phyloP scores from a whole-genome alignment of 1,284 basidiomycete species.

The Trametes sp. region DNA sequence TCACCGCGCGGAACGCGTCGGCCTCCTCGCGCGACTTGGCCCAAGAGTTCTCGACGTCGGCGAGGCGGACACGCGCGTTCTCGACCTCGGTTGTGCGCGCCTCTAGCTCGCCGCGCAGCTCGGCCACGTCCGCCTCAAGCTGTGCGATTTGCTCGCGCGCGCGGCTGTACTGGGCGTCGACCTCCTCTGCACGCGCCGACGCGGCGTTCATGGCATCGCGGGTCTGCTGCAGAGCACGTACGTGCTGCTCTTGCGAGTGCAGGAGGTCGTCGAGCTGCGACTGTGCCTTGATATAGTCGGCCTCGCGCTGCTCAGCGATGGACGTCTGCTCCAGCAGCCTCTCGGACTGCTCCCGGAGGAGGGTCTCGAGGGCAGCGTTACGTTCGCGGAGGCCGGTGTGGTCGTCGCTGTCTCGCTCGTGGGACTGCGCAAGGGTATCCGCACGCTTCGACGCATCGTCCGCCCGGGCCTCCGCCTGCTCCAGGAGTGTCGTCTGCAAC shows the following conservation, averaged over 20 bases:
- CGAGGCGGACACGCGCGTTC: conserved; percentile 64
- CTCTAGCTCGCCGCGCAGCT: conserved; percentile 83
- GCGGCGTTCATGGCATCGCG: conserved; percentile 81
- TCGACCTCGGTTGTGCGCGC: conserved; percentile 76
- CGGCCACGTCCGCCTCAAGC: conserved; percentile 79
- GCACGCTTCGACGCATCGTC: conserved; percentile 84
- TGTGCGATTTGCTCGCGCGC: conserved; percentile 71
- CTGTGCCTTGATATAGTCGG: conserved; percentile 75
- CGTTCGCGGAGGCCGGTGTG: conserved; percentile 79
- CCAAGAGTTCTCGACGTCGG: conserved; percentile 87
- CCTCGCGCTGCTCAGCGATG: conserved; percentile 79
- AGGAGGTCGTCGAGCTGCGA: conserved; percentile 77
- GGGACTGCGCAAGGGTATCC: conserved; percentile 83
- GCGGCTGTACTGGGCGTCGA: conserved; percentile 78
- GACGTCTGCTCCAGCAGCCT: conserved; percentile 80
- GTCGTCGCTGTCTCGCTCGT: conserved; percentile 73
- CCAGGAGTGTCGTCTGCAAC: conserved; percentile 79
- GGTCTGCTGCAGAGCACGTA: conserved; percentile 87
- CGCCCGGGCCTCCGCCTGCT: conserved; percentile 84
- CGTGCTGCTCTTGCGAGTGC: conserved; percentile 80
- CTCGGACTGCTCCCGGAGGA: conserved; percentile 83
- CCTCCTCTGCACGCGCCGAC: conserved; percentile 80
- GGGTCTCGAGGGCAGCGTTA: conserved; percentile 67
- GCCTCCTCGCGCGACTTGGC: conserved; percentile 91
- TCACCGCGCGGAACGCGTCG: conserved; percentile 83